These are phyloP conservation scores for Fusarium tanahbumbuense DNA, from an alignment of 2,329 filamentous ascomycete genomes.

Conservation along the genomic window DNA sequence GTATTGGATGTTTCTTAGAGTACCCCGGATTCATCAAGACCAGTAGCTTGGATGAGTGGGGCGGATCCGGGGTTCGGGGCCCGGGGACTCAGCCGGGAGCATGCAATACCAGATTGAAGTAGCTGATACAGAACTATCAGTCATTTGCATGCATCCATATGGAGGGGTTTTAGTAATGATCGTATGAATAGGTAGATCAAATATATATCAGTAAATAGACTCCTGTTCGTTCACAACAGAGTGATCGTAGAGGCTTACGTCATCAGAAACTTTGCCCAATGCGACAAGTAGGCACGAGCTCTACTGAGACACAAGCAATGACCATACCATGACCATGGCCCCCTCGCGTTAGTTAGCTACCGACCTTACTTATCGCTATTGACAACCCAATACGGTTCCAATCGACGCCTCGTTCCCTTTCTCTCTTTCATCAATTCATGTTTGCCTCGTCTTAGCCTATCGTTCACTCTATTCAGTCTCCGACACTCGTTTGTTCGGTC, in stretches of 20 bases:
- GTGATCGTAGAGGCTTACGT: constrained; percentile 36
- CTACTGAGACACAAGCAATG: constrained; percentile 12
- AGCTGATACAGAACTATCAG: not conserved
- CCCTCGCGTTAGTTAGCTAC: constrained; percentile 11
- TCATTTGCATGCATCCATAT: not conserved
- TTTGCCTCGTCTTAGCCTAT: constrained; percentile 22
- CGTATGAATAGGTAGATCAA: not conserved
- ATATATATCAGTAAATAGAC: not conserved
- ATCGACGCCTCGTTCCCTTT: constrained; percentile 25
- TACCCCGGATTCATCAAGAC: constrained; percentile 4
- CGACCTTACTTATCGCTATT: constrained; percentile 30
- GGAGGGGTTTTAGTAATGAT: fast-evolving
- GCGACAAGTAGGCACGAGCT: constrained; percentile 35
- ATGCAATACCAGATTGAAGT: not conserved
- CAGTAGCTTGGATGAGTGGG: constrained; percentile 1
- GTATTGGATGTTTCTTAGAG: not conserved
- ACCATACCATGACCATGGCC: constrained; percentile 5
- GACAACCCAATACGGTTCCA: constrained; percentile 38
- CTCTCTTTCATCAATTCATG: constrained; percentile 8
- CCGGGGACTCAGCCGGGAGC: not conserved
- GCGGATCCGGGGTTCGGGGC: constrained; percentile 5
- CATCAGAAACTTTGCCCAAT: constrained; percentile 39
- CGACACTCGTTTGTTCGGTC: constrained; percentile 21
- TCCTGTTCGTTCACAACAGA: not conserved
- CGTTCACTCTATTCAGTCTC: constrained; percentile 16